phyloP scores from a whole-genome alignment of 306 rosid species.

The Rosa chinensis region DNA sequence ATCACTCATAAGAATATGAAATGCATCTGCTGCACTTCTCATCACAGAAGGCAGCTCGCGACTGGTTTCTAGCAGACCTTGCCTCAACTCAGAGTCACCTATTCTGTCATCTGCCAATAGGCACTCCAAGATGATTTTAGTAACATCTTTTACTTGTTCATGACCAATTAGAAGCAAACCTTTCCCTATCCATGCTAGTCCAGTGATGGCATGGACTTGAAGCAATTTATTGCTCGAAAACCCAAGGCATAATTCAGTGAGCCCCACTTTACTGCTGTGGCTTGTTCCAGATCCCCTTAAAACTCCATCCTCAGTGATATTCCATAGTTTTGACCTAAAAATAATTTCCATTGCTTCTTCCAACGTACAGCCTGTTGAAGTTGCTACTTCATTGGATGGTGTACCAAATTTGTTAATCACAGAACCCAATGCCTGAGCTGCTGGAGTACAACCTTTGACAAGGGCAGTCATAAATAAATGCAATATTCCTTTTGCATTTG shows the following conservation, averaged over 20 bases:
- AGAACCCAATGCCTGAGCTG: constrained; percentile 94
- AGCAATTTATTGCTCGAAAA: constrained; percentile 43
- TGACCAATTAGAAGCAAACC: constrained; percentile 87
- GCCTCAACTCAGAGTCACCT: constrained; percentile 33
- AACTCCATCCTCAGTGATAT: constrained; percentile 32
- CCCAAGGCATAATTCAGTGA: constrained; percentile 69
- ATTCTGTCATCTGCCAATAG: constrained; percentile 40
- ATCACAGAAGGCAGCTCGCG: constrained; percentile 37
- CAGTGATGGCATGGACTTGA: constrained; percentile 71
- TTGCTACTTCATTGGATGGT: constrained; percentile 41
- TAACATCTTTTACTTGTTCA: constrained; percentile 71
- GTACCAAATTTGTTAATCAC: constrained; percentile 69
- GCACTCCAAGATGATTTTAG: constrained; percentile 67
- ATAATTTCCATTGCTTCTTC: constrained; percentile 79
- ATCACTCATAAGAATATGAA: constrained; percentile 88
- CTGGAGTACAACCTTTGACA: constrained; percentile 71
- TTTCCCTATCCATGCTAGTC: constrained; percentile 95
- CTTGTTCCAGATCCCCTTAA: constrained; percentile 27
- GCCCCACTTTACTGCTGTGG: constrained; percentile 47
- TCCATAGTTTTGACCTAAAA: constrained; percentile 47
- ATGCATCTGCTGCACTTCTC: constrained; percentile 83
- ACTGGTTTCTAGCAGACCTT: constrained; percentile 36
- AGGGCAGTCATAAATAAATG: constrained; percentile 57
- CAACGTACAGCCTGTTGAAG: constrained; percentile 45
- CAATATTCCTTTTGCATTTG: constrained; percentile 52